Conservation (phyloP, 2,329 filamentous ascomycete species). For the Cryphonectria japonica region DNA sequence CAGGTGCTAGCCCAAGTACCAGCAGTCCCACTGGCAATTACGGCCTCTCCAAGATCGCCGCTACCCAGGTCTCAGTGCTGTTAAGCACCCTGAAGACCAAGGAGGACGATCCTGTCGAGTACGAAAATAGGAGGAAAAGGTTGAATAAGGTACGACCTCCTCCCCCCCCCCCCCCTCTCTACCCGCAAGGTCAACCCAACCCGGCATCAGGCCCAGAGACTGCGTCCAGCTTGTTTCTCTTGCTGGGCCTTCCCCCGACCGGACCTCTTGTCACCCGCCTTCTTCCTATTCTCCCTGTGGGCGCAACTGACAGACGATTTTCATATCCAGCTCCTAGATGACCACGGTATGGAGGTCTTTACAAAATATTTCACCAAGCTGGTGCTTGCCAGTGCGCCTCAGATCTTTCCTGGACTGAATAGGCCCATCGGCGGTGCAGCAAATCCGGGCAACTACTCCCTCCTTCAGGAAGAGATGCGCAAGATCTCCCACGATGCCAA, state of each 20-base stretch:
- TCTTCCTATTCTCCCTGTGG: not conserved
- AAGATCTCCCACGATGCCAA: slow-evolving; percentile 81
- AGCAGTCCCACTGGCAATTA: slow-evolving; percentile 65
- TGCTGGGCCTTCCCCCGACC: not conserved
- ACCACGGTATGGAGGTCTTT: slow-evolving; percentile 99
- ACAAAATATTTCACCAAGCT: slow-evolving; percentile 93
- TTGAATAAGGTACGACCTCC: slow-evolving; percentile 76
- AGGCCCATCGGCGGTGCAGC: slow-evolving; percentile 64
- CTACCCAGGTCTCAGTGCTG: slow-evolving; percentile 93
- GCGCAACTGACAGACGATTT: slow-evolving; percentile 8
- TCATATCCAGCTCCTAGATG: slow-evolving; percentile 79
- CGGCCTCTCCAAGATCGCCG: slow-evolving; percentile 87
- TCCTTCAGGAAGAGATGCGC: slow-evolving; percentile 81
- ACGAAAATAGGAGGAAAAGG: slow-evolving; percentile 88
- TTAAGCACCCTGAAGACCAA: slow-evolving; percentile 95
- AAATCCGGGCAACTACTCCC: slow-evolving; percentile 77
- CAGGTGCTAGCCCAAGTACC: slow-evolving; percentile 64
- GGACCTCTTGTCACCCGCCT: not conserved
- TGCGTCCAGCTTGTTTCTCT: not conserved
- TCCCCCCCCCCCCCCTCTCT: too few species aligned
- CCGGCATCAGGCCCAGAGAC: not conserved
- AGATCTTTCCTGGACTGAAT: slow-evolving; percentile 83
- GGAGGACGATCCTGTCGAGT: slow-evolving; percentile 83
- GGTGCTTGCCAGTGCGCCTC: slow-evolving; percentile 85
- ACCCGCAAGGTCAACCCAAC: not conserved